Conservation (phyloP, 768 basidiomycete genomes). For the Steccherinum ochraceum region DNA sequence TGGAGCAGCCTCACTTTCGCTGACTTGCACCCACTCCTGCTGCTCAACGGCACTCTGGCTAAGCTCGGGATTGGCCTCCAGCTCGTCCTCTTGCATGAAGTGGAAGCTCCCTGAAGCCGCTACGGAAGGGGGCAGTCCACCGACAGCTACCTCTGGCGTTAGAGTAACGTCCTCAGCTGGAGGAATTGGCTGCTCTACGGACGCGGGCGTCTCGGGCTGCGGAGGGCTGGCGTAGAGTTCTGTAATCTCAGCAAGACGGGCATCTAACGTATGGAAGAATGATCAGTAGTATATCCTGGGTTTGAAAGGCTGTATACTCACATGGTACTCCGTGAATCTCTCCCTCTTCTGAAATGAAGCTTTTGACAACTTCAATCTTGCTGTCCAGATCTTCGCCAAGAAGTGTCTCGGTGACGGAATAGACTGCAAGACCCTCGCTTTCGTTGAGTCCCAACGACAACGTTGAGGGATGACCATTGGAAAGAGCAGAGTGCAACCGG, state of each 20-base stretch:
- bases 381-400: conserved; percentile 46
- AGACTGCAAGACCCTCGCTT: conserved; percentile 48
- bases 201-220: conserved; percentile 26
- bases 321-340: conserved; percentile 59
- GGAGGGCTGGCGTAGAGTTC: conserved; percentile 47
- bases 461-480: conserved; percentile 36
- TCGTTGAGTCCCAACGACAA: conserved; percentile 39
- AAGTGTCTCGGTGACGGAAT: conserved; percentile 46
- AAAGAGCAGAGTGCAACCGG: conserved; percentile 47
- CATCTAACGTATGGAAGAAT: conserved; percentile 33
- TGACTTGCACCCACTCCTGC: conserved; percentile 32
- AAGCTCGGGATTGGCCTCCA: conserved; percentile 36
- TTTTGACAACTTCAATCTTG: conserved; percentile 46
- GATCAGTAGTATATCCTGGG: not conserved
- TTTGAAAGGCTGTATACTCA: no score
- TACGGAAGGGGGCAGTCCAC: conserved; percentile 32
- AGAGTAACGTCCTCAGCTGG: conserved; percentile 7
- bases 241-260: conserved; percentile 53
- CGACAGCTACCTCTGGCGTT: conserved; percentile 23
- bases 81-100: conserved; percentile 79
- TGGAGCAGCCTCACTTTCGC: conserved; percentile 38
- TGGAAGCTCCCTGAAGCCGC: conserved; percentile 52
- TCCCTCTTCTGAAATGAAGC: conserved; percentile 52
- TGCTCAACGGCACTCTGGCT: not conserved
- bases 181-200: conserved; percentile 14